Conservation (phyloP, 2,329 filamentous ascomycete genomes). For the Colletotrichum navitas region DNA sequence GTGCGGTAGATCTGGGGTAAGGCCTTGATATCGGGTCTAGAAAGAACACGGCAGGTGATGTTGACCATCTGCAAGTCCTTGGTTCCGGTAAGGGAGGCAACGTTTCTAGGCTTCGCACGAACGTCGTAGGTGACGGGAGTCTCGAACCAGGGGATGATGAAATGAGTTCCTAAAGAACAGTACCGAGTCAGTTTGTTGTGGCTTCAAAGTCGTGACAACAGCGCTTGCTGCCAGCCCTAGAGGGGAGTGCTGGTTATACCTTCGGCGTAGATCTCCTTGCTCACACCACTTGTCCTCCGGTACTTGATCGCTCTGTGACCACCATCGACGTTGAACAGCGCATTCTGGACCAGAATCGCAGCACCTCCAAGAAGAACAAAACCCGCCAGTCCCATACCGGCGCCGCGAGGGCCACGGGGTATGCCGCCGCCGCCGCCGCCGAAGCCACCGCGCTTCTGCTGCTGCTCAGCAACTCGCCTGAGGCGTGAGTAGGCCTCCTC, state of each 20-base stretch:
- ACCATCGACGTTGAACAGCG: conserved; percentile 90
- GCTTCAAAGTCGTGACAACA: not conserved
- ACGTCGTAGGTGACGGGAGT: conserved; percentile 98
- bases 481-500: conserved; percentile 66
- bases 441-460: conserved; percentile 56
- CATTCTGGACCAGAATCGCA: conserved; percentile 67
- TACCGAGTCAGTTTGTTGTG: not conserved
- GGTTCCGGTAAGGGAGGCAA: conserved; percentile 95
- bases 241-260: conserved; percentile 64
- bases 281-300: conserved; percentile 89
- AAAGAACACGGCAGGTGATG: conserved; percentile 99
- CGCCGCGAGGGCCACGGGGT: conserved; percentile 54
- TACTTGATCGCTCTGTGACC: conserved; percentile 99
- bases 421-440: conserved; percentile 55
- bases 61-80: conserved; percentile 99
- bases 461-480: conserved; percentile 61
- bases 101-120: conserved; percentile 95
- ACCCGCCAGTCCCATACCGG: conserved; percentile 56
- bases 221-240: conserved; percentile 10
- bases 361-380: conserved; percentile 62
- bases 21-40: conserved; percentile 86
- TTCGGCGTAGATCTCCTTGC: conserved; percentile 96
- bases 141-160: conserved; percentile 97
- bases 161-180: conserved; percentile 79
- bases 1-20: conserved; percentile 98